These are phyloP conservation scores for Phytophthora fragariae DNA, from an alignment of 352 stramenopile species.

Conservation along the genomic window DNA sequence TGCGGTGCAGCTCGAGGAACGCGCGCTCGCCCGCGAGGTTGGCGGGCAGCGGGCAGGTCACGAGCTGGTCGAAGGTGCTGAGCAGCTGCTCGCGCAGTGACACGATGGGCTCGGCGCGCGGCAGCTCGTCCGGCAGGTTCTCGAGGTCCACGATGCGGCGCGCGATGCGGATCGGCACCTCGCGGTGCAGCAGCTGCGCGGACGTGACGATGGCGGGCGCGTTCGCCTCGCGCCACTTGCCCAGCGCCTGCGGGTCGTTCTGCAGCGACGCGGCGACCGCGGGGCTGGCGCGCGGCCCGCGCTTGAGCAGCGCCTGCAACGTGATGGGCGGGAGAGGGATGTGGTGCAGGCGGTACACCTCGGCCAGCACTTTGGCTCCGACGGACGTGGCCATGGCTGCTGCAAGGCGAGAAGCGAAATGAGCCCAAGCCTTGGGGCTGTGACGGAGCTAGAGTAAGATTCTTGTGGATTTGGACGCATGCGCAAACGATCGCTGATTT, in stretches of 20 bases:
- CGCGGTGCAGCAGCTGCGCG: conserved; percentile 77
- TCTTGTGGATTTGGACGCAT: conserved; percentile 11
- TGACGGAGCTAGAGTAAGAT: neutral
- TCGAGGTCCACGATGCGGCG: conserved; percentile 86
- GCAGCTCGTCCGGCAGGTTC: conserved; percentile 78
- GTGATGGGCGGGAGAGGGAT: conserved; percentile 84
- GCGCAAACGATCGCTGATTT: no score
- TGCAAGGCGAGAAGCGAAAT: conserved; percentile 11
- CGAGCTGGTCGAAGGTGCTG: conserved; percentile 78
- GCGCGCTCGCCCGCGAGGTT: conserved; percentile 64
- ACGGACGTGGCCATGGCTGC: conserved; percentile 47
- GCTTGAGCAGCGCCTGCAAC: conserved; percentile 77
- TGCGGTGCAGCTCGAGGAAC: conserved; percentile 68
- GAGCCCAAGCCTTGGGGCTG: neutral
- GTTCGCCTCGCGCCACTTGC: conserved; percentile 74
- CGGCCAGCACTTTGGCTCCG: conserved; percentile 71
- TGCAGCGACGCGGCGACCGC: conserved; percentile 62
- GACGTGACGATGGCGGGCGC: conserved; percentile 78
- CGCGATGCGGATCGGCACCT: conserved; percentile 83
- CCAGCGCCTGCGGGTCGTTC: conserved; percentile 51
- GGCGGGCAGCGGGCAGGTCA: conserved; percentile 59
- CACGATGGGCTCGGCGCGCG: conserved; percentile 64
- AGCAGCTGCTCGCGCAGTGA: conserved; percentile 71
- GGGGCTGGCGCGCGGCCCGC: conserved; percentile 58
- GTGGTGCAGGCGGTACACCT: conserved; percentile 87